A percentile compares a stretch with the other conserved stretches of the same genome.
Evolutionary conservation across 768 basidiomycete genomes (phyloP).

Genomic region (Tricholoma bakamatsutake): DNA sequence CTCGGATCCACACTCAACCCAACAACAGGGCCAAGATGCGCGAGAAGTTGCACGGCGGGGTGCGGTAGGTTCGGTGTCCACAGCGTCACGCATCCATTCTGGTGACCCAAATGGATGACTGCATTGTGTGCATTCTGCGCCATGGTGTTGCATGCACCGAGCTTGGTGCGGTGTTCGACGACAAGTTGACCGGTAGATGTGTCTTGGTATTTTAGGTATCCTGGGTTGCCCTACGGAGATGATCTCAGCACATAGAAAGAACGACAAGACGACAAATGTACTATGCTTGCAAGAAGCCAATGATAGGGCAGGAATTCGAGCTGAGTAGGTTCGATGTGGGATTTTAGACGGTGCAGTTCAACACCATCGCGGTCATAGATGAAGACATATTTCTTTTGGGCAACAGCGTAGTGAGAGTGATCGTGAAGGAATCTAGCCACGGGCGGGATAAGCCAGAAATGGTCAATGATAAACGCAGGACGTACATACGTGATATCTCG

Average conservation of each 20-base stretch:
- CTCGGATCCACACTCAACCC: conserved; percentile 82
- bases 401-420: conserved; percentile 89
- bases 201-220: conserved; percentile 94
- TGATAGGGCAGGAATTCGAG: conserved; percentile 95
- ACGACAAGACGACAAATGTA: conserved; percentile 32
- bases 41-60: conserved; percentile 86
- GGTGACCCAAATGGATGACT: conserved; percentile 90
- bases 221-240: conserved; percentile 64
- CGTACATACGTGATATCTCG: conserved; percentile 83
- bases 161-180: conserved; percentile 82
- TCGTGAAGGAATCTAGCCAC: conserved; percentile 77
- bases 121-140: conserved; percentile 91
- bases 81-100: conserved; percentile 91
- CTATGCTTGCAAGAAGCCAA: conserved; percentile 84
- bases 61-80: conserved; percentile 95
- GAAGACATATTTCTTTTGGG: conserved; percentile 93
- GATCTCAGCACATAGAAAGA: neutral
- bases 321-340: conserved; percentile 83
- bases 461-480: neutral
- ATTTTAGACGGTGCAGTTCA: conserved; percentile 80
- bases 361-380: conserved; percentile 94
- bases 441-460: neutral
- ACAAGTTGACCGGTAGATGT: conserved; percentile 88
- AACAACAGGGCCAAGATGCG: conserved; percentile 84
- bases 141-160: conserved; percentile 82